These are phyloP conservation scores for Clonostachys rosea DNA, from an alignment of 2,329 filamentous ascomycete genomes.

Conservation along the genomic window DNA sequence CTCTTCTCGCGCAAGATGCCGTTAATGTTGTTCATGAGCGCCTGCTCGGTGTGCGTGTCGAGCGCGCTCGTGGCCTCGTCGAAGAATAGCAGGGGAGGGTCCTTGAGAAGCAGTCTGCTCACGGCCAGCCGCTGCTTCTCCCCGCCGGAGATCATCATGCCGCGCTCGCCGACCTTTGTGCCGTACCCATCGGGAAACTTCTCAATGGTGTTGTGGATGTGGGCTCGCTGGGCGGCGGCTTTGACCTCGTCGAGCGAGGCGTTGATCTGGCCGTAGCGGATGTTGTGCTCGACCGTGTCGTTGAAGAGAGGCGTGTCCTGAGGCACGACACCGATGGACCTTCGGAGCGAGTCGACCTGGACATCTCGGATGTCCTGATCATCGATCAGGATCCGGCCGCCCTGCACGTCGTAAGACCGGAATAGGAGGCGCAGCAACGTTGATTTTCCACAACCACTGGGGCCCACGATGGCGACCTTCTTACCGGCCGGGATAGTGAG, in stretches of 20 bases:
- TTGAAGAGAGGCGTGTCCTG: conserved; percentile 98
- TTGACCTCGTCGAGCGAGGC: conserved; percentile 69
- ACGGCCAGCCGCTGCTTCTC: conserved; percentile 91
- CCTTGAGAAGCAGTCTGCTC: conserved; percentile 78
- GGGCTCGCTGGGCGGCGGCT: conserved; percentile 75
- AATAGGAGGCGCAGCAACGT: conserved; percentile 89
- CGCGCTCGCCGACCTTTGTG: conserved; percentile 88
- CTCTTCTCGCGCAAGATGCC: conserved; percentile 83
- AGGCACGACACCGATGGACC: conserved; percentile 88
- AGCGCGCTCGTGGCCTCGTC: conserved; percentile 91
- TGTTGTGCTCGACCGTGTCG: conserved; percentile 92
- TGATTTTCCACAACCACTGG: conserved; percentile 93
- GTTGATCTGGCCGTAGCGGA: conserved; percentile 81
- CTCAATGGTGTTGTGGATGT: conserved; percentile 77
- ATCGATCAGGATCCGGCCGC: conserved; percentile 83
- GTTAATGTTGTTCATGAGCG: conserved; percentile 88
- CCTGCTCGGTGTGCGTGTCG: conserved; percentile 91
- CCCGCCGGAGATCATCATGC: conserved; percentile 94
- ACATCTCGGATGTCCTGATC: conserved; percentile 88
- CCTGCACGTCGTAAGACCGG: conserved; percentile 87
- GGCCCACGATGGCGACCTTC: conserved; percentile 93
- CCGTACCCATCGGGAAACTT: conserved; percentile 83
- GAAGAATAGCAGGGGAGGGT: conserved; percentile 87
- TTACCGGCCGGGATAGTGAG: conserved; percentile 92
- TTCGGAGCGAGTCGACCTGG: conserved; percentile 74